A percentile compares a stretch with the other conserved stretches of the same genome.
phyloP scores from a whole-genome alignment of 352 stramenopile species.

The Phytophthora vignae region DNA sequence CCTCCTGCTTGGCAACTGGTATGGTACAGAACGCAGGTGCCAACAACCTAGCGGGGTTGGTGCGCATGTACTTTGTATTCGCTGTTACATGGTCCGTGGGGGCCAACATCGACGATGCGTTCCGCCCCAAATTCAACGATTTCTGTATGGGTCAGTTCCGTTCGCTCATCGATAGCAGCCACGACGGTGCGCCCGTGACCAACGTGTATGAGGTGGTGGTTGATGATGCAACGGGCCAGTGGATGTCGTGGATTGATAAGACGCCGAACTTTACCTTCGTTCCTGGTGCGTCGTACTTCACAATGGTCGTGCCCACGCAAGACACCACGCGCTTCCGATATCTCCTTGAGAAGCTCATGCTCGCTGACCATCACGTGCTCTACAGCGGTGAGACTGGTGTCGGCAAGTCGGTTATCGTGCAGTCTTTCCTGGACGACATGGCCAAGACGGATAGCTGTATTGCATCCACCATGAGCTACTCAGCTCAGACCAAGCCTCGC shows the following conservation, averaged over 20 bases:
- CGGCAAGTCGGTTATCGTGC: slow-evolving; percentile 94
- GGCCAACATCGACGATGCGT: slow-evolving; percentile 89
- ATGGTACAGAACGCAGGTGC: slow-evolving; percentile 48
- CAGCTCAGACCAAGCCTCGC: slow-evolving; percentile 85
- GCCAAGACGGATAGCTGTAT: slow-evolving; percentile 85
- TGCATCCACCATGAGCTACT: slow-evolving; percentile 90
- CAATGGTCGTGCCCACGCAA: slow-evolving; percentile 94
- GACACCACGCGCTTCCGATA: slow-evolving; percentile 96
- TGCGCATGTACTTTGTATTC: slow-evolving; percentile 93
- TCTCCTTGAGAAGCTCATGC: slow-evolving; percentile 90
- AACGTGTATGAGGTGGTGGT: slow-evolving; percentile 90
- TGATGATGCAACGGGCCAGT: slow-evolving; percentile 76
- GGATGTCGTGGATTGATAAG: slow-evolving; percentile 89
- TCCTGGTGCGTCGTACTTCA: slow-evolving; percentile 91
- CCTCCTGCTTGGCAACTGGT: slow-evolving; percentile 66
- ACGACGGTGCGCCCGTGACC: slow-evolving; percentile 55
- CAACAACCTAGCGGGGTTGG: slow-evolving; percentile 59
- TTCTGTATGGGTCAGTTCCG: slow-evolving; percentile 84
- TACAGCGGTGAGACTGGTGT: slow-evolving; percentile 94
- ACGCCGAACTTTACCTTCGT: slow-evolving; percentile 91
- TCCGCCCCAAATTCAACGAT: slow-evolving; percentile 85
- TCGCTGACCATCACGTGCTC: slow-evolving; percentile 85
- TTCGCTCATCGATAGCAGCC: slow-evolving; percentile 57
- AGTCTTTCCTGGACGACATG: slow-evolving; percentile 92
- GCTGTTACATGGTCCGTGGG: slow-evolving; percentile 86